These are phyloP conservation scores for Tuber brumale DNA, from an alignment of 495 filamentous ascomycete genomes.

Conservation along the genomic window DNA sequence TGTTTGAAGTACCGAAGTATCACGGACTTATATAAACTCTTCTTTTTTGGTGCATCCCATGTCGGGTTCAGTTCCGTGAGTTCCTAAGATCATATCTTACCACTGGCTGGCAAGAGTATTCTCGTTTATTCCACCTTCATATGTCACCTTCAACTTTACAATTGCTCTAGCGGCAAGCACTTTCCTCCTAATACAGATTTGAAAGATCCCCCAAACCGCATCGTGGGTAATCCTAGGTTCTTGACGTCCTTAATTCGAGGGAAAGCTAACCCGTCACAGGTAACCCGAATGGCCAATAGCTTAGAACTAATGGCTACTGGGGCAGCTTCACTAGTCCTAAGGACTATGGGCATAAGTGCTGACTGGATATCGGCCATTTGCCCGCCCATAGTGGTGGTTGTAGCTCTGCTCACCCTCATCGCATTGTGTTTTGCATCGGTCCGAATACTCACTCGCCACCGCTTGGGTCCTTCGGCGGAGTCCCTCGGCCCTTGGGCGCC, in stretches of 20 bases:
- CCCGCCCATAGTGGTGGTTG: constrained; percentile 20
- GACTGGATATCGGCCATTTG: constrained; percentile 31
- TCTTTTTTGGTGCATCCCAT: neutral
- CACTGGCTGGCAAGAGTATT: neutral
- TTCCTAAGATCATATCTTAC: neutral
- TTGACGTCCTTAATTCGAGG: neutral
- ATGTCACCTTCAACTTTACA: neutral
- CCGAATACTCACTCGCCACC: constrained; percentile 27
- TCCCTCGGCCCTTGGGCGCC: constrained; percentile 29
- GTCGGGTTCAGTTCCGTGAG: neutral
- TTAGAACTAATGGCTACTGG: neutral
- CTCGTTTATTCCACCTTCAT: neutral
- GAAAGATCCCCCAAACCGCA: neutral
- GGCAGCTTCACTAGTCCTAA: neutral
- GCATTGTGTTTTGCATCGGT: constrained; percentile 28
- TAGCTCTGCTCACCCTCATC: constrained; percentile 27
- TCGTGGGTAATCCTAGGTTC: neutral
- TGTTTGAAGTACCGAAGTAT: neutral
- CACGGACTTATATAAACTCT: neutral
- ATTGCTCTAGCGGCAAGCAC: neutral
- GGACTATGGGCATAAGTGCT: neutral
- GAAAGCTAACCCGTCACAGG: neutral
- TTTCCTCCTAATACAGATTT: neutral
- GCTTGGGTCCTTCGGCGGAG: constrained; percentile 21
- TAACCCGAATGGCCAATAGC: neutral